Evolutionary conservation across 1,284 basidiomycete species (phyloP), one percentile per base, ranked within the genome.

Genomic region (Ceratobasidium sp.): DNA sequence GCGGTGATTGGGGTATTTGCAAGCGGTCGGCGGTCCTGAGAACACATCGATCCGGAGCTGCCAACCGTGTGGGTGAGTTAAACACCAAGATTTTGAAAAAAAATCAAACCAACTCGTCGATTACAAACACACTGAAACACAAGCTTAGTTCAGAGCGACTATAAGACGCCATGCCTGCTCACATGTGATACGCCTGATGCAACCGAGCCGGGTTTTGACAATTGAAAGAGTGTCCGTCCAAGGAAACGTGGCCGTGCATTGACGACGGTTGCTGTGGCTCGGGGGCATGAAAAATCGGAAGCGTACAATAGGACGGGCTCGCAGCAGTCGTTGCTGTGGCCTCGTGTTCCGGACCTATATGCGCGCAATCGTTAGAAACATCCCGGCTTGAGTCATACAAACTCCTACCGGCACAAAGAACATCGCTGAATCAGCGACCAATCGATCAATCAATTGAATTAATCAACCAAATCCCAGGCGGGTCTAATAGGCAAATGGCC

Each of bases 171-270:
- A 39, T 3, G 4, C 18, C 18, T 10, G n/a, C 43, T 16, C 78
- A 89, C 87, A 89, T 84, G 74, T 89, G 88, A 76, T 71, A 77
- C 0, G 86, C 80, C 73, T 86, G 85, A 45, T 85, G 85, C 78
- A 86, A 77, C 1, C 84, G 80, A 0, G 81, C 80, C 0, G 88
- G 88, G 77, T 88, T 87, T 62, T 81, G 82, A 78, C 88, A 89
- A 0, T 77, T 64, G 75, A 87, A 89, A 3, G 82, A 77, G 75
- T 87, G 86, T 0, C 87, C 86, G 64, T 89, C 87, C 28, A 80
- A 79, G 2, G 88, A 89, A 57, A 87, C 75, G 75, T 89, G 85
- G 0, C 88, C 85, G 2, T 34, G 34, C 0, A 77, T 75, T 0
- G 76, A 70, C 0, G 78, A 76, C 9, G 79, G 77, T 41, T 32